phyloP scores from a whole-genome alignment of 164 flowering plant species.

The Annona cherimola region DNA sequence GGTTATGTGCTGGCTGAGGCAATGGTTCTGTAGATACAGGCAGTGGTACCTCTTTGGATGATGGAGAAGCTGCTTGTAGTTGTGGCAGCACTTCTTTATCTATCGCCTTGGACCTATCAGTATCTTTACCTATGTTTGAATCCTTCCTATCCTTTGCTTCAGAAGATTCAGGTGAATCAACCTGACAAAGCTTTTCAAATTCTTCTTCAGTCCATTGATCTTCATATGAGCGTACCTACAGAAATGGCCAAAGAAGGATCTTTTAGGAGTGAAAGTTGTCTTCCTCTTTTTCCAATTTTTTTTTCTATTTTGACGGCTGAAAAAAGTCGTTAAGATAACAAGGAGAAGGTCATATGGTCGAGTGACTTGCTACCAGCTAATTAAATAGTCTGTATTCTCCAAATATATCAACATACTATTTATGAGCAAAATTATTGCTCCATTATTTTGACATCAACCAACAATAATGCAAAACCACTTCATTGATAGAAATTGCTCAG shows the following conservation, averaged over 20 bases:
- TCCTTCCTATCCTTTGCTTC: constrained; percentile 31
- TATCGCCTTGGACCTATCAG: constrained; percentile 21
- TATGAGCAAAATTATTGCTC: not conserved
- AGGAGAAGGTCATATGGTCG: too few relatives aligned
- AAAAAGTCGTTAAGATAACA: too few relatives aligned
- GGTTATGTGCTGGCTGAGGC: not conserved
- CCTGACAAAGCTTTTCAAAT: constrained; percentile 93
- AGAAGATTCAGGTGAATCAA: constrained; percentile 69
- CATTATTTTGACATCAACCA: not conserved
- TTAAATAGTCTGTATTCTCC: not conserved
- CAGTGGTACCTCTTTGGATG: constrained; percentile 6
- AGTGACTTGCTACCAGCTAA: not conserved
- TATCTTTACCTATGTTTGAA: constrained; percentile 24
- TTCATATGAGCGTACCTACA: constrained; percentile 94
- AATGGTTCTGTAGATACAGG: not conserved
- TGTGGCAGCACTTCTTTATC: not conserved
- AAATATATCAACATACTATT: not conserved
- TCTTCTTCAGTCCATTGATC: constrained; percentile 99
- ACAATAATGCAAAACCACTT: not conserved
- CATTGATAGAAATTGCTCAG: not conserved
- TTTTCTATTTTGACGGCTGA: too few relatives aligned
- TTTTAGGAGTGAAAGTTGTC: not conserved
- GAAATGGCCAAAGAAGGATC: constrained; percentile 3
- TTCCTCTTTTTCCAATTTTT: not conserved
- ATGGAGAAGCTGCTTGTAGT: not conserved